These are phyloP conservation scores for Volvox reticuliferus DNA, from an alignment of 139 green algal genomes.

Conservation along the genomic window DNA sequence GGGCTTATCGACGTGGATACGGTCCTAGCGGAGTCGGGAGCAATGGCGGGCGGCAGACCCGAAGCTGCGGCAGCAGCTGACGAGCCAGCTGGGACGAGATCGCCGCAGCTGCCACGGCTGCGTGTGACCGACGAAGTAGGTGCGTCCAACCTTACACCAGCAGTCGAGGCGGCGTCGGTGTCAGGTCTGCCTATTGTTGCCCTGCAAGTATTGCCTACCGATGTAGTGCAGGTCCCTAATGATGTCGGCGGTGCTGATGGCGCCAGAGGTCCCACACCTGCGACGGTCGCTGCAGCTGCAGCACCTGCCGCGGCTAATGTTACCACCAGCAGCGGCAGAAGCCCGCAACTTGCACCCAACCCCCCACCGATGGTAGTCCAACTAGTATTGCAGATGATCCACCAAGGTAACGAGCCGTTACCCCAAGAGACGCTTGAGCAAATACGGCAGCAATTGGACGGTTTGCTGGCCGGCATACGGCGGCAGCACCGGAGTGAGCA, in stretches of 20 bases:
- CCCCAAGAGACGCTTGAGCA: background rate
- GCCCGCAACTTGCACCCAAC: background rate
- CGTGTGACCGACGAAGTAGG: background rate
- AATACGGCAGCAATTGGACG: background rate
- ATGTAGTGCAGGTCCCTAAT: background rate
- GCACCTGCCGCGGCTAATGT: background rate
- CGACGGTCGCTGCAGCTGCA: background rate
- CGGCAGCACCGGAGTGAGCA: background rate
- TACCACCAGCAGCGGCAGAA: background rate
- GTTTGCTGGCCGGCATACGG: background rate
- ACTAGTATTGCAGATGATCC: conserved; percentile 27
- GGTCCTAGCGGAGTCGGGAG: no score
- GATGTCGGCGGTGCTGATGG: background rate
- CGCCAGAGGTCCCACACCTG: background rate
- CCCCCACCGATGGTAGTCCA: background rate
- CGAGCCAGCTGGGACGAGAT: background rate
- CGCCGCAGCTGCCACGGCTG: background rate
- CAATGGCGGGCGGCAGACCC: no score
- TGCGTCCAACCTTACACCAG: background rate
- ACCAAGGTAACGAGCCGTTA: background rate
- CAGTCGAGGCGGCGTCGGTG: background rate
- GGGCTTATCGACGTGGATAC: no score
- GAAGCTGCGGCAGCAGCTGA: background rate
- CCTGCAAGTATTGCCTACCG: background rate
- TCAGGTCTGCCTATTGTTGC: no score